phyloP scores from a whole-genome alignment of 2,329 filamentous ascomycete genomes.

The Xylaria hypoxylon region DNA sequence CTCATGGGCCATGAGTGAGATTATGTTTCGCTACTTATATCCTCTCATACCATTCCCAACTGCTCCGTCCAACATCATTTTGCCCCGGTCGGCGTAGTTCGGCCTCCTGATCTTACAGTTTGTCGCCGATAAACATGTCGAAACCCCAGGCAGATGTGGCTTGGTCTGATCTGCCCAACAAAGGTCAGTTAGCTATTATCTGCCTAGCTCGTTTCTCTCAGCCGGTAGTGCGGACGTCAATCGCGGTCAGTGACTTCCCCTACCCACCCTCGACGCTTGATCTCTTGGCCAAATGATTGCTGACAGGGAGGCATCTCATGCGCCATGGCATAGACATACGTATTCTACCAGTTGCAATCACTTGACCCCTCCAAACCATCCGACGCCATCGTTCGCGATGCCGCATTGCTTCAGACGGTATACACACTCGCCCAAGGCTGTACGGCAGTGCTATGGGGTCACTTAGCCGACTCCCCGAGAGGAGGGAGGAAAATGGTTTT shows the following conservation, averaged over 20 bases:
- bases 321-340: slow-evolving; percentile 26
- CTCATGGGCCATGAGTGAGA: neutral
- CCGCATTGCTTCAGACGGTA: slow-evolving; percentile 33
- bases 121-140: slow-evolving; percentile 19
- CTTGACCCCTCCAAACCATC: slow-evolving; percentile 31
- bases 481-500: slow-evolving; percentile 33
- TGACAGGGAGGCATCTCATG: slow-evolving; percentile 13
- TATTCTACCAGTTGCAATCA: slow-evolving; percentile 31
- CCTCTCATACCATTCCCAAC: slow-evolving; percentile 2
- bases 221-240: slow-evolving; percentile 31
- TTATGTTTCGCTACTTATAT: neutral
- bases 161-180: slow-evolving; percentile 32
- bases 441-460: slow-evolving; percentile 32
- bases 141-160: slow-evolving; percentile 15
- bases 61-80: neutral
- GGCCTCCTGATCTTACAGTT: neutral
- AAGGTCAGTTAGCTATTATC: slow-evolving; percentile 28
- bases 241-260: no score
- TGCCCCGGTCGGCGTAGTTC: slow-evolving; percentile 16
- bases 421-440: slow-evolving; percentile 33
- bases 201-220: slow-evolving; percentile 31
- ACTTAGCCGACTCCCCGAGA: slow-evolving; percentile 30
- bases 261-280: neutral
- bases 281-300: neutral
- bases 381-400: slow-evolving; percentile 32